A percentile compares a stretch with the other conserved stretches of the same genome.
phyloP scores from a whole-genome alignment of 208 protist species.

The Strigomonas galati region DNA sequence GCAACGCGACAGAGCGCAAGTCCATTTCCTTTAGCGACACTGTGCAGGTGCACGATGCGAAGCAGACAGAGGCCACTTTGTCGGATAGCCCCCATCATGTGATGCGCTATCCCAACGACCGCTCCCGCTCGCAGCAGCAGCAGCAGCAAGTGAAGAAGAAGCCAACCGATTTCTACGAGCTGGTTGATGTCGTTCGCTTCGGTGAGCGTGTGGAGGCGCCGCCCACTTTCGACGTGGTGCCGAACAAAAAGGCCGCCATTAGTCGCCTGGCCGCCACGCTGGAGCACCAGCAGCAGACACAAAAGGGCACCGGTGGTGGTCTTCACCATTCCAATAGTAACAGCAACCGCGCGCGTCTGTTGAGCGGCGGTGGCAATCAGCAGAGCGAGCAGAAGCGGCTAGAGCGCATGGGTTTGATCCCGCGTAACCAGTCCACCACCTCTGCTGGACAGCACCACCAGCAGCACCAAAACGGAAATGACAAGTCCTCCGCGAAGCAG shows the following conservation, averaged over 20 bases:
- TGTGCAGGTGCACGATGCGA: constrained; percentile 20
- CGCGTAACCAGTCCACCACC: constrained; percentile 32
- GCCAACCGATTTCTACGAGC: constrained; percentile 71
- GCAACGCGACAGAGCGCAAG: constrained; percentile 29
- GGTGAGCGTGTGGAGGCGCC: constrained; percentile 84
- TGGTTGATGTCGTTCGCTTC: constrained; percentile 84
- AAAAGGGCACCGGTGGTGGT: background rate
- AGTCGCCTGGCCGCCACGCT: constrained; percentile 50
- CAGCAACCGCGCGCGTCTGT: constrained; percentile 9
- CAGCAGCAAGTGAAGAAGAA: constrained; percentile 14
- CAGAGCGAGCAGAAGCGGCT: constrained; percentile 63
- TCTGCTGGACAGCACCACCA: constrained; percentile 1
- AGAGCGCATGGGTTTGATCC: constrained; percentile 49
- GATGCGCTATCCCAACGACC: constrained; percentile 38
- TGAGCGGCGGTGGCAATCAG: constrained; percentile 14
- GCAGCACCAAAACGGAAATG: background rate
- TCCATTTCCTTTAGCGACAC: constrained; percentile 44
- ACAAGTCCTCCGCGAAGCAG: constrained; percentile 29
- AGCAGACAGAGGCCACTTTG: constrained; percentile 11
- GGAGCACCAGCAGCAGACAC: constrained; percentile 12
- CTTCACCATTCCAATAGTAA: too few relatives aligned
- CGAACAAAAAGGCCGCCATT: constrained; percentile 66
- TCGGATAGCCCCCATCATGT: constrained; percentile 17
- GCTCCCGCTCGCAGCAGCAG: background rate
- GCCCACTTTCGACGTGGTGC: constrained; percentile 81